Evolutionary conservation across 768 basidiomycete genomes (phyloP).

Genomic region (Hortiboletus campestris): DNA sequence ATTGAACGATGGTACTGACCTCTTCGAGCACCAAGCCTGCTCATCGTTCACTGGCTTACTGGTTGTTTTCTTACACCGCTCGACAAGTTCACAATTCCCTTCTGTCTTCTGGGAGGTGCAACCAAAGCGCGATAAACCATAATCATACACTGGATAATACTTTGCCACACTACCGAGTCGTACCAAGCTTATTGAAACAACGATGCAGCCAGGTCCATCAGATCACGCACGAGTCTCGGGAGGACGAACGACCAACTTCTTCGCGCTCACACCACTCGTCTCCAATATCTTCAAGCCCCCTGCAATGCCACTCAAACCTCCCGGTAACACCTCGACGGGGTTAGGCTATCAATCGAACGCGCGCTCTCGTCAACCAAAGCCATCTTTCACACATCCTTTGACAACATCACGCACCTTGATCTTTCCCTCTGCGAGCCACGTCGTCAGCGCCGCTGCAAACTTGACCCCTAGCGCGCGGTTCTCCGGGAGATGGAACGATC

Average conservation of each 20-base stretch:
- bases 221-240: conserved; percentile 8
- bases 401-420: conserved; percentile 14
- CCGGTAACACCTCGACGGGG: conserved; percentile 36
- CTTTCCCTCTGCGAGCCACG: conserved; percentile 16
- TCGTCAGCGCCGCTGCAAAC: conserved; percentile 16
- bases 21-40: not conserved
- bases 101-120: not conserved
- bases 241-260: conserved; percentile 37
- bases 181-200: not conserved
- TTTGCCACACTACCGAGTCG: not conserved
- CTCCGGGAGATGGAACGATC: not conserved
- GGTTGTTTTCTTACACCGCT: no score
- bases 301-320: conserved; percentile 35
- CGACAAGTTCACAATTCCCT: not conserved
- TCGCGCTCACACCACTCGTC: conserved; percentile 33
- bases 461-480: conserved; percentile 9
- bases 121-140: not conserved
- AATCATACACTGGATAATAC: not conserved
- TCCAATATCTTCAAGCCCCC: conserved; percentile 32
- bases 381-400: not conserved
- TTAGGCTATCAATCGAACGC: conserved; percentile 28
- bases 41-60: no score
- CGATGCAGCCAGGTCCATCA: not conserved
- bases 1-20: no score
- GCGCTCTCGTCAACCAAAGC: not conserved